These are phyloP conservation scores for Yarrowia sp. DNA, from an alignment of 805 yeast species.

Conservation along the genomic window DNA sequence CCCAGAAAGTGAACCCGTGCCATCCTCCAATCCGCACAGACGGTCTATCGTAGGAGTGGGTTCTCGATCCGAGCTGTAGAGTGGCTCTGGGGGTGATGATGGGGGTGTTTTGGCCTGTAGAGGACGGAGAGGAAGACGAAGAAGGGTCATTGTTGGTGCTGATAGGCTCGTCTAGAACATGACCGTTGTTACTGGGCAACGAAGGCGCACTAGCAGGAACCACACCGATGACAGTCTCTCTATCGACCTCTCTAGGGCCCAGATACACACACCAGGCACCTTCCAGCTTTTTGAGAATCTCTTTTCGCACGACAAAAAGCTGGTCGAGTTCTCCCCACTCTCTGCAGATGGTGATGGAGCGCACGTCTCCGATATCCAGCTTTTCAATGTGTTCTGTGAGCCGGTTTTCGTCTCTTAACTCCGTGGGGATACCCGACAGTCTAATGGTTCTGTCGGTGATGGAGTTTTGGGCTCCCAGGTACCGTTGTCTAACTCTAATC, in stretches of 20 bases:
- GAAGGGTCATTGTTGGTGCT: not conserved
- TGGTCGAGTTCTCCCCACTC: conserved; percentile 78
- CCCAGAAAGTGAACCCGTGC: conserved; percentile 40
- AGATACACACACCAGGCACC: conserved; percentile 67
- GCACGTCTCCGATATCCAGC: conserved; percentile 75
- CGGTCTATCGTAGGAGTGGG: conserved; percentile 52
- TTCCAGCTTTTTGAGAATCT: conserved; percentile 58
- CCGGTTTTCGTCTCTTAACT: conserved; percentile 65
- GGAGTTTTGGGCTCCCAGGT: conserved; percentile 81
- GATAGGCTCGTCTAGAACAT: not conserved
- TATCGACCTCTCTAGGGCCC: conserved; percentile 35
- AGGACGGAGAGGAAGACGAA: not conserved
- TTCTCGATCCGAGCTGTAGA: conserved; percentile 29
- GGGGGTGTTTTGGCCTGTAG: not conserved
- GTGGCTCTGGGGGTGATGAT: conserved; percentile 12
- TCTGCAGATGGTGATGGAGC: conserved; percentile 71
- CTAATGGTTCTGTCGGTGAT: conserved; percentile 88
- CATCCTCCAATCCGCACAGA: conserved; percentile 49
- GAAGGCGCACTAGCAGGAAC: not conserved
- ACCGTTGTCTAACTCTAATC: conserved; percentile 71
- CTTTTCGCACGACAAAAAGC: conserved; percentile 57
- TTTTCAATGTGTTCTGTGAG: conserved; percentile 72
- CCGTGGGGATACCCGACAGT: conserved; percentile 83
- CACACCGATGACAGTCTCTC: conserved; percentile 3
- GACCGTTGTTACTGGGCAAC: not conserved